Evolutionary conservation across 164 flowering plant genomes (phyloP).

Genomic region (Vitis labrusca): DNA sequence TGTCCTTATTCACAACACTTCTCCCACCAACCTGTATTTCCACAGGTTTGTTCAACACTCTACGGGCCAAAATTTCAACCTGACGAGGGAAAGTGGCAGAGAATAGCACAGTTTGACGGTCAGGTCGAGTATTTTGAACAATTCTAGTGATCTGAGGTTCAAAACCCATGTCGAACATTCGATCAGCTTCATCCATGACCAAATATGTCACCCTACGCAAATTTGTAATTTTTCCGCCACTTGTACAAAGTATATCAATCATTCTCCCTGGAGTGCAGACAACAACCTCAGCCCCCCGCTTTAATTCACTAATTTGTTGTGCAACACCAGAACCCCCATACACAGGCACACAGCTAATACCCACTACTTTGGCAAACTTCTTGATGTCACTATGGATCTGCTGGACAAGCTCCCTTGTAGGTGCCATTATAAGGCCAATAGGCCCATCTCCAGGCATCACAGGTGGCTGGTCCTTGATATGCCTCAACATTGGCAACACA

Average conservation of each 20-base stretch:
- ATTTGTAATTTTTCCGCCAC: slow-evolving; percentile 90
- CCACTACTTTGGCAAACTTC: slow-evolving; percentile 79
- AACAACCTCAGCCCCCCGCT: slow-evolving; percentile 91
- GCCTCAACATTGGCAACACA: slow-evolving; percentile 97
- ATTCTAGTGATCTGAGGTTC: slow-evolving; percentile 97
- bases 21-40: slow-evolving; percentile 96
- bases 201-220: slow-evolving; percentile 85
- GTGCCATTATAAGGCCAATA: slow-evolving; percentile 95
- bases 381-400: slow-evolving; percentile 89
- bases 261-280: slow-evolving; percentile 99
- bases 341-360: slow-evolving; percentile 83
- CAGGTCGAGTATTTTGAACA: slow-evolving; percentile 90
- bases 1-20: slow-evolving; percentile 97
- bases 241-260: slow-evolving; percentile 95
- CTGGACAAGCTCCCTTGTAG: slow-evolving; percentile 97
- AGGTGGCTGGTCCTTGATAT: slow-evolving; percentile 95
- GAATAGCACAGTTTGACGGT: slow-evolving; percentile 92
- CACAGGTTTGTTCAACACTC: slow-evolving; percentile 85
- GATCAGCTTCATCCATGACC: slow-evolving; percentile 98
- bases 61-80: slow-evolving; percentile 88
- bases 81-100: slow-evolving; percentile 99
- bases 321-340: slow-evolving; percentile 99
- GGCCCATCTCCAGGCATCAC: slow-evolving; percentile 94
- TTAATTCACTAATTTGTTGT: slow-evolving; percentile 93
- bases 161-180: slow-evolving; percentile 99